Evolutionary conservation across 2,329 filamentous ascomycete genomes (phyloP).

Genomic region (Alternaria tenuissima): DNA sequence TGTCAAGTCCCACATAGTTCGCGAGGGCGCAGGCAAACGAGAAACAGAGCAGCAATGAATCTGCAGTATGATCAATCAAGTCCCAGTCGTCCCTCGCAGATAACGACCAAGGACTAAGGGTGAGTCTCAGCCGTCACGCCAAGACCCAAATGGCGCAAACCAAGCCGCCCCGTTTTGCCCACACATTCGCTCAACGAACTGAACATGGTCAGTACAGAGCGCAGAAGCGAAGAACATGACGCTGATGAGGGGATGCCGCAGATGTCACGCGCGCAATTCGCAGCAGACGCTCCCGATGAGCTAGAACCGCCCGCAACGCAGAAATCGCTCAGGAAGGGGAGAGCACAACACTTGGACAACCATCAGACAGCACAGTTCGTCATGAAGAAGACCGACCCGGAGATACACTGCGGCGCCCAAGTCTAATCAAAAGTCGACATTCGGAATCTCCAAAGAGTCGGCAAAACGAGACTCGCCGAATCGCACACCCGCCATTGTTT

Average conservation of each 20-base stretch:
- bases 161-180: conserved; percentile 26
- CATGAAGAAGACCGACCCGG: conserved; percentile 40
- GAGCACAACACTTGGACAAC: conserved; percentile 29
- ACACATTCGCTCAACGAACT: conserved; percentile 12
- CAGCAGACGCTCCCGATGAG: conserved; percentile 24
- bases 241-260: conserved; percentile 33
- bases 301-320: conserved; percentile 35
- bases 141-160: conserved; percentile 31
- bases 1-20: not conserved
- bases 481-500: conserved; percentile 69
- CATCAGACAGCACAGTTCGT: conserved; percentile 45
- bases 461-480: conserved; percentile 42
- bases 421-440: conserved; percentile 57
- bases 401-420: conserved; percentile 50
- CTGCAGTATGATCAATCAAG: not conserved
- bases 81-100: not conserved
- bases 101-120: not conserved
- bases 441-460: conserved; percentile 54
- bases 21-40: not conserved
- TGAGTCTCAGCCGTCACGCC: conserved; percentile 7
- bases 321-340: conserved; percentile 41
- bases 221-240: conserved; percentile 38
- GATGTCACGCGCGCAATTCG: conserved; percentile 33
- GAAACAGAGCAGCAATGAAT: not conserved
- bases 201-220: conserved; percentile 44